Conservation (phyloP, 1,284 basidiomycete species). For the Erythrobasidium hasegawianum region DNA sequence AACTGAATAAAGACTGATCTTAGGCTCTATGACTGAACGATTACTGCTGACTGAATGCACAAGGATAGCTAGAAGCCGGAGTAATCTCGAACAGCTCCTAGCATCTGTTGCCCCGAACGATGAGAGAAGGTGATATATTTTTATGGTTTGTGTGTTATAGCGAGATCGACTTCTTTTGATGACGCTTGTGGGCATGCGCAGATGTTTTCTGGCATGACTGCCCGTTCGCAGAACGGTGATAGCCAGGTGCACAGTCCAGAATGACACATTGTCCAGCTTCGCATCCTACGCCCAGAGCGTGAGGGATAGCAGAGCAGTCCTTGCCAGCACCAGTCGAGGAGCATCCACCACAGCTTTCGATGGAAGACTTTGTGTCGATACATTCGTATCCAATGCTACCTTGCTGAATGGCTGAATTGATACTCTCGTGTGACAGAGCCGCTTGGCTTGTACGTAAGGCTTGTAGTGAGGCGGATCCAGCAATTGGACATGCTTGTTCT, state of each 20-base stretch:
- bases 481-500: conserved; percentile 1
- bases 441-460: neutral
- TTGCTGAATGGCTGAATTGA: too few species aligned
- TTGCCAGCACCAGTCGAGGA: conserved; percentile 3
- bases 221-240: conserved; percentile 1
- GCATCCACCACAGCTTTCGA: conserved; percentile 15
- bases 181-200: too few species aligned
- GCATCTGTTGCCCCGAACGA: too few species aligned
- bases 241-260: conserved; percentile 1
- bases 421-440: neutral
- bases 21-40: too few species aligned
- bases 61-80: too few species aligned
- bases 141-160: too few species aligned
- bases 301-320: conserved; percentile 2
- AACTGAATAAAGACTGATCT: too few species aligned
- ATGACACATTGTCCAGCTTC: neutral
- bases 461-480: neutral
- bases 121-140: too few species aligned
- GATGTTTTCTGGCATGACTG: neutral
- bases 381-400: conserved; percentile 13
- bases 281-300: conserved; percentile 7
- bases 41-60: too few species aligned
- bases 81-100: too few species aligned
- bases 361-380: neutral
- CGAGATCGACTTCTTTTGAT: too few species aligned